Percentiles rank a stretch among this genome's conserved stretches.
Evolutionary conservation across 2,329 filamentous ascomycete genomes (phyloP).

Genomic region (Colletotrichum neosansevieriae): DNA sequence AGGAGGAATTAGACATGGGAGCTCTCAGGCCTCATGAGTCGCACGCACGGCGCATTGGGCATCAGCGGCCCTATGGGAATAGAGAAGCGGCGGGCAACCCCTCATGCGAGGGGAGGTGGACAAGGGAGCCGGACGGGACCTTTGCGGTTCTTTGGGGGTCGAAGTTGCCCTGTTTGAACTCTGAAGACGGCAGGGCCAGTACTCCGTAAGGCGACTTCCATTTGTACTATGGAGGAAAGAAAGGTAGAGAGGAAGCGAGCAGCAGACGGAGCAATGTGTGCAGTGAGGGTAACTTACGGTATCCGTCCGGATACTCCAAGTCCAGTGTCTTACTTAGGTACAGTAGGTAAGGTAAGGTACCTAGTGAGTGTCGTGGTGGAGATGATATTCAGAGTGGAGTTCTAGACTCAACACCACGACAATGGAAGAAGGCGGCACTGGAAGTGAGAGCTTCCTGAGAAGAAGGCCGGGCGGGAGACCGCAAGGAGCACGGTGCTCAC

Average conservation of each 20-base stretch:
- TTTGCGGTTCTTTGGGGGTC: slow-evolving; percentile 12
- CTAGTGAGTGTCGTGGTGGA: too few relatives aligned
- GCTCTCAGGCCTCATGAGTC: slow-evolving; percentile 42
- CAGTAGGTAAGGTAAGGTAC: background rate
- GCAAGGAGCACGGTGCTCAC: slow-evolving; percentile 11
- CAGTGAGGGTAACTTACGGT: too few relatives aligned
- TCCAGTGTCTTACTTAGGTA: background rate
- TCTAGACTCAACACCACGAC: background rate
- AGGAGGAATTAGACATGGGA: slow-evolving; percentile 43
- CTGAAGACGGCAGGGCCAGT: background rate
- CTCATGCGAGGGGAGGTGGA: slow-evolving; percentile 22
- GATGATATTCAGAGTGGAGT: background rate
- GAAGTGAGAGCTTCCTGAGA: background rate
- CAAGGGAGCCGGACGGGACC: background rate
- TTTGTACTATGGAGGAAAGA: background rate
- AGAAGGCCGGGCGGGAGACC: too few relatives aligned
- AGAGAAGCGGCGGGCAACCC: slow-evolving; percentile 27
- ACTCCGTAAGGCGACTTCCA: background rate
- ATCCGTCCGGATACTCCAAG: background rate
- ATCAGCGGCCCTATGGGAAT: slow-evolving; percentile 37
- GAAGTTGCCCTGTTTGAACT: slow-evolving; percentile 27
- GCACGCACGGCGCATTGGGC: slow-evolving; percentile 46
- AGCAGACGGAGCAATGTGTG: slow-evolving; percentile 23
- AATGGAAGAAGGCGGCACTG: background rate
- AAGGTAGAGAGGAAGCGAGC: background rate